Conservation (phyloP, 192 early-diverging fungal genomes). For the Haplosporangium gracile region DNA sequence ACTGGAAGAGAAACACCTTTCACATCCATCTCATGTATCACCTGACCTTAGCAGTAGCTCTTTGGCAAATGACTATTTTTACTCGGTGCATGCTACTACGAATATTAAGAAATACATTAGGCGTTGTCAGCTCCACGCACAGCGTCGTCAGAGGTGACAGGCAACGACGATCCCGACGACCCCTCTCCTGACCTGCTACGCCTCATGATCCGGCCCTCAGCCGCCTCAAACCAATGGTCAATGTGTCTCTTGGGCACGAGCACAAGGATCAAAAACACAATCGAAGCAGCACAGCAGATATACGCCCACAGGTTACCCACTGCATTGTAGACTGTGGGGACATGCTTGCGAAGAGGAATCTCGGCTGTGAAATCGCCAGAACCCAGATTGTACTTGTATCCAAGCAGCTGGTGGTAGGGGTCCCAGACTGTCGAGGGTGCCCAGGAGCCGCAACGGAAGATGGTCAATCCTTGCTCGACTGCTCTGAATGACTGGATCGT, state of each 20-base stretch:
- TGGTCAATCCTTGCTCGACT: constrained; percentile 60
- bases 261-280: constrained; percentile 21
- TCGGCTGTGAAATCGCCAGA: constrained; percentile 42
- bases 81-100: not conserved
- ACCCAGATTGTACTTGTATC: constrained; percentile 44
- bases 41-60: not conserved
- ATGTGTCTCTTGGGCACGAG: constrained; percentile 23
- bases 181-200: not conserved
- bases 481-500: constrained; percentile 55
- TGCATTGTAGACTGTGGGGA: constrained; percentile 33
- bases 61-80: not conserved
- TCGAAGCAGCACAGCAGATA: constrained; percentile 35
- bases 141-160: not conserved
- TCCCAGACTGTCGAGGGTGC: constrained; percentile 59
- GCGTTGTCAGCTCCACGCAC: not conserved
- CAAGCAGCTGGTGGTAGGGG: constrained; percentile 46
- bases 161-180: not conserved
- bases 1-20: not conserved
- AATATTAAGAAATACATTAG: not conserved
- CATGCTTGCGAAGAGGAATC: constrained; percentile 40
- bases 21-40: not conserved
- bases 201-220: not conserved
- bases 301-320: constrained; percentile 41
- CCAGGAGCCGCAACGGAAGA: constrained; percentile 59
- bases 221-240: constrained; percentile 1